These are phyloP conservation scores for Beauveria rudraprayagi DNA, from an alignment of 2,329 filamentous ascomycete species.

Conservation along the genomic window DNA sequence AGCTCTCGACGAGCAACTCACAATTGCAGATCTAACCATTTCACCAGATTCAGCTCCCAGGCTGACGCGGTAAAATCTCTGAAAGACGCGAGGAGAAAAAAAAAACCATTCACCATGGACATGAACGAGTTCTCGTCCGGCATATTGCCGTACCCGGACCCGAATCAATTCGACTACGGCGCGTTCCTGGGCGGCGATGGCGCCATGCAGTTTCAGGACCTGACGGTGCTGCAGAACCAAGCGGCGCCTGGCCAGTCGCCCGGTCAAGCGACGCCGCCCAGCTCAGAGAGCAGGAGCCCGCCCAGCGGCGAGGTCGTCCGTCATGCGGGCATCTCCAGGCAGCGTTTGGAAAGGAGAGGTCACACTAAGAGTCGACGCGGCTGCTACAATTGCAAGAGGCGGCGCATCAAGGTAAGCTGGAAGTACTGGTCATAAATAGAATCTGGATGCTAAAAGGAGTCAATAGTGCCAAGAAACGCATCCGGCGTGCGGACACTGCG, in stretches of 20 bases:
- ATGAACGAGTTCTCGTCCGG: slow-evolving; percentile 20
- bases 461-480: slow-evolving; percentile 56
- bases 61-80: background rate
- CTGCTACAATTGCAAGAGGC: slow-evolving; percentile 59
- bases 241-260: slow-evolving; percentile 22
- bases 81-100: background rate
- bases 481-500: slow-evolving; percentile 55
- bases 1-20: background rate
- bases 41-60: background rate
- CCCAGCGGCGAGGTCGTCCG: slow-evolving; percentile 15
- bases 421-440: background rate
- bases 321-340: slow-evolving; percentile 22
- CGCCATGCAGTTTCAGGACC: slow-evolving; percentile 8
- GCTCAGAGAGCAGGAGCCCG: slow-evolving; percentile 20
- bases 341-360: slow-evolving; percentile 46
- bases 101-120: slow-evolving; percentile 19
- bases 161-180: slow-evolving; percentile 31
- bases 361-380: slow-evolving; percentile 59
- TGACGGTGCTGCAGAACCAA: slow-evolving; percentile 3
- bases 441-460: slow-evolving; percentile 12
- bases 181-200: slow-evolving; percentile 27
- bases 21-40: background rate
- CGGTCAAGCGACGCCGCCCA: slow-evolving; percentile 23
- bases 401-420: slow-evolving; percentile 50
- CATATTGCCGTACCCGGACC: slow-evolving; percentile 23